Base-by-base conservation (phyloP, 2,329 filamentous ascomycete genomes). In the Ophiostoma sp. region DNA sequence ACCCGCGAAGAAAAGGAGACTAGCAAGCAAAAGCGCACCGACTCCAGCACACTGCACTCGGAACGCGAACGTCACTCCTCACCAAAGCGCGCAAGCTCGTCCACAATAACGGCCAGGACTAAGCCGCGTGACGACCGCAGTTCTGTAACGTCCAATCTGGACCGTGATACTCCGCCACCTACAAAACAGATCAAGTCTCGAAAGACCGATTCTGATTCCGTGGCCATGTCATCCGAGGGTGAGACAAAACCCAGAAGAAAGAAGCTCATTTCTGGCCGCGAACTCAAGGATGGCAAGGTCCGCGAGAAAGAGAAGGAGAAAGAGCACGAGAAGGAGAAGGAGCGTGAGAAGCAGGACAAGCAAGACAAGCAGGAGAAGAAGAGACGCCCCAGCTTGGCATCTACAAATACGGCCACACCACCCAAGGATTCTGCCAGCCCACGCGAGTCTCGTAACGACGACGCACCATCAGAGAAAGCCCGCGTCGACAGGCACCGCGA, bases 181-280 rank as follows among this genome's bases (percentile, higher is more conserved):
- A 76, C 82, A 1, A 88, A 86, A 72, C 79, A 82, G 13, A 75
- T 80, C 15, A 88, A 86, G 75, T 75, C 81, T 5, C 87, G 84
- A 73, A 83, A 83, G 66, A 77, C 81, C 1, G 87, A 89, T 68
- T 81, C 84, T 0, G 87, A 89, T 67, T 72, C 81, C 33, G 81
- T 83, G 17, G 81, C 79, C 1, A 79, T 81, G 7, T 86, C 85
- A 0, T 88, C 86, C 44, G 85, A 85, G 75, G 87, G 83, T 1
- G 86, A 88, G 75, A 77, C 84, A 31, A 90, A 89, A 75, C 87
- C 87, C 1, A 80, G 87, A 33, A 82, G 86, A 54, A 90, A 89
- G 62, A 90, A 89, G 75, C 81, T 90, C 13, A 82, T 90, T 27
- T 89, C 87, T 0, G 87, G 87, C 48, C 85, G 84, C 68, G 87